Evolutionary conservation across 805 yeast genomes (phyloP).

Genomic region (Suhomyces pyralidae): DNA sequence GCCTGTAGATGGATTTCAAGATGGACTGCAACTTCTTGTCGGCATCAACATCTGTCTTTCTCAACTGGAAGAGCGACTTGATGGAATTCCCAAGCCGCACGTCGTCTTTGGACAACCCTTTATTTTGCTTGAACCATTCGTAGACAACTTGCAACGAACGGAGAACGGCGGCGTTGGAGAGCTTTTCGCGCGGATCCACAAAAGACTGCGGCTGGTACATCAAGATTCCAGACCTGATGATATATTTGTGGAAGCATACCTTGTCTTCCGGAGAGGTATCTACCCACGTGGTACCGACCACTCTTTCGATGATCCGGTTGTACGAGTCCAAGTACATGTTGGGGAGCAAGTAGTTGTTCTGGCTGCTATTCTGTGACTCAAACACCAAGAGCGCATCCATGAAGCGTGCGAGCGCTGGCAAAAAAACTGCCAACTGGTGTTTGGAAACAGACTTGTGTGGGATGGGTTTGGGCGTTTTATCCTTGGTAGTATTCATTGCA

Average conservation of each 20-base stretch:
- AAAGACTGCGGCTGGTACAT: slow-evolving; percentile 25
- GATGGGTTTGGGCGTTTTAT: slow-evolving; percentile 8
- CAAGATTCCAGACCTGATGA: slow-evolving; percentile 28
- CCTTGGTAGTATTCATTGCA: slow-evolving; percentile 6
- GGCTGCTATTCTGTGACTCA: slow-evolving; percentile 11
- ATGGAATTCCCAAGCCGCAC: slow-evolving; percentile 17
- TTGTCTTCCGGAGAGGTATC: slow-evolving; percentile 11
- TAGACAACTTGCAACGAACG: slow-evolving; percentile 25
- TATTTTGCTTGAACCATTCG: slow-evolving; percentile 14
- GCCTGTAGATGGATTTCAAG: slow-evolving; percentile 10
- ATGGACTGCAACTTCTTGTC: slow-evolving; percentile 11
- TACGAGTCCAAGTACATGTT: slow-evolving; percentile 22
- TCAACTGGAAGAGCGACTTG: slow-evolving; percentile 15
- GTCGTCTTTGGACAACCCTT: slow-evolving; percentile 14
- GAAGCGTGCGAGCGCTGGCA: slow-evolving; percentile 20
- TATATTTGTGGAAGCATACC: slow-evolving; percentile 21
- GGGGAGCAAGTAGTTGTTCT: slow-evolving; percentile 14
- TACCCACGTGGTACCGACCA: slow-evolving; percentile 26
- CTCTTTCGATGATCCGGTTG: slow-evolving; percentile 21
- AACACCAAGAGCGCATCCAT: slow-evolving; percentile 22
- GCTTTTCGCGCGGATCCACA: slow-evolving; percentile 17
- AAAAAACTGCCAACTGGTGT: slow-evolving; percentile 20
- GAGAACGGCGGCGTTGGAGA: slow-evolving; percentile 15
- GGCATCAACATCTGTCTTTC: slow-evolving; percentile 11
- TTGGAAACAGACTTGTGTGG: slow-evolving; percentile 22